Conservation (phyloP, 805 yeast species). For the Grigorovia jiainica region DNA sequence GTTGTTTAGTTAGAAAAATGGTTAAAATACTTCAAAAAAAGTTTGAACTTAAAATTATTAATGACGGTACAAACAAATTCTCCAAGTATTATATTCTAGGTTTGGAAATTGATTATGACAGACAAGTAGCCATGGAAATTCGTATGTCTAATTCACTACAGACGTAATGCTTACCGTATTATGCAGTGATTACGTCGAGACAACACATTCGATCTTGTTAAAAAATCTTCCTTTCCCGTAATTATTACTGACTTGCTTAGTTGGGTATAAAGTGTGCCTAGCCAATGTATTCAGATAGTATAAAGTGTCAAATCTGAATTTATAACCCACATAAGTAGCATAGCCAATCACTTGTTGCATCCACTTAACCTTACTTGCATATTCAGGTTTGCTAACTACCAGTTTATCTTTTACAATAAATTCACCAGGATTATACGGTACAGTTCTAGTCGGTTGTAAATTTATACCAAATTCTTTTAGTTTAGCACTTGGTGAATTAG, state of each 20-base stretch:
- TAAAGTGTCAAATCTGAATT: constrained; percentile 6
- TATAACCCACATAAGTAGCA: constrained; percentile 7
- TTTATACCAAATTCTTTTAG: not conserved
- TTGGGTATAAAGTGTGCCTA: not conserved
- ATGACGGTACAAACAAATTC: not conserved
- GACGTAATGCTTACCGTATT: not conserved
- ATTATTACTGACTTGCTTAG: no score
- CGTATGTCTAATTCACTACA: constrained; percentile 5
- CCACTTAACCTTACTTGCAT: constrained; percentile 3
- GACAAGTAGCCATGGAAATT: constrained; percentile 2
- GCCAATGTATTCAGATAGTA: constrained; percentile 8
- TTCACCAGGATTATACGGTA: not conserved
- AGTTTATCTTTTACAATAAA: not conserved
- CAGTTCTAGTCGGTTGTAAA: not conserved
- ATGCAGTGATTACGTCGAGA: not conserved
- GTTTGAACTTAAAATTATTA: not conserved
- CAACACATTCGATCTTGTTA: not conserved
- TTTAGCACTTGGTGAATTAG: constrained; percentile 2
- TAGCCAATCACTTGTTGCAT: constrained; percentile 5
- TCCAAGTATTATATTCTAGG: constrained; percentile 7
- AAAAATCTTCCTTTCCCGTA: no score
- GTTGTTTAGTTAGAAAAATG: no score
- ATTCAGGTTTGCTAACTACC: not conserved
- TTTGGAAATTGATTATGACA: constrained; percentile 5
- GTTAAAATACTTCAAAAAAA: no score